A percentile compares a stretch with the other conserved stretches of the same genome.
phyloP scores from a whole-genome alignment of 768 basidiomycete species.

The Boletus rubropictus region DNA sequence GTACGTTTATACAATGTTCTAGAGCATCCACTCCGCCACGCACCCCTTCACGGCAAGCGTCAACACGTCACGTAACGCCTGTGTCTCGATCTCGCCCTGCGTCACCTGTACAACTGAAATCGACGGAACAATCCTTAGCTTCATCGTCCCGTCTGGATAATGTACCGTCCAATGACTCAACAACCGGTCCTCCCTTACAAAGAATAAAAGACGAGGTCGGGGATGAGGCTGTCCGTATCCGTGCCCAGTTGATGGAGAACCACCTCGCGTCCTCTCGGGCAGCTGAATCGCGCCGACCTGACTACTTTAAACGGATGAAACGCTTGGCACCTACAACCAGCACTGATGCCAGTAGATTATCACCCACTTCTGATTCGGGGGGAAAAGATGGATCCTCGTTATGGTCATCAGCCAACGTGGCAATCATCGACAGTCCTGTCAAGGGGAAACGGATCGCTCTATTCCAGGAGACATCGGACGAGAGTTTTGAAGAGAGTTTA shows the following conservation, averaged over 20 bases:
- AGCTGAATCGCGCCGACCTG: constrained; percentile 60
- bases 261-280: constrained; percentile 45
- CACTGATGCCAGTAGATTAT: constrained; percentile 15
- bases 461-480: constrained; percentile 78
- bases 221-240: constrained; percentile 57
- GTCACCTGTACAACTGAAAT: constrained; percentile 7
- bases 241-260: constrained; percentile 47
- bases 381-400: constrained; percentile 12
- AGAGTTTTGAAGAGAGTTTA: constrained; percentile 79
- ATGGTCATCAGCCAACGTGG: constrained; percentile 36
- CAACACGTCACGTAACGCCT: constrained; percentile 15
- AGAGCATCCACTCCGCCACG: constrained; percentile 19
- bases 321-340: constrained; percentile 37
- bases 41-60: constrained; percentile 11
- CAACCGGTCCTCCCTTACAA: not conserved
- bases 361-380: constrained; percentile 9
- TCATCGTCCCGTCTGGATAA: not conserved
- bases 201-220: constrained; percentile 31
- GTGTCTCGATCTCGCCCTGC: constrained; percentile 9
- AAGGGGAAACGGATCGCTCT: constrained; percentile 70
- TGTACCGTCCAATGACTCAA: not conserved
- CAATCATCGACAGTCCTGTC: constrained; percentile 62
- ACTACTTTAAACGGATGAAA: constrained; percentile 62
- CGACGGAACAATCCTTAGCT: not conserved
- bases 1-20: not conserved